phyloP scores from a whole-genome alignment of 1,139 yeast genomes.

The Suhomyces choctaworum region DNA sequence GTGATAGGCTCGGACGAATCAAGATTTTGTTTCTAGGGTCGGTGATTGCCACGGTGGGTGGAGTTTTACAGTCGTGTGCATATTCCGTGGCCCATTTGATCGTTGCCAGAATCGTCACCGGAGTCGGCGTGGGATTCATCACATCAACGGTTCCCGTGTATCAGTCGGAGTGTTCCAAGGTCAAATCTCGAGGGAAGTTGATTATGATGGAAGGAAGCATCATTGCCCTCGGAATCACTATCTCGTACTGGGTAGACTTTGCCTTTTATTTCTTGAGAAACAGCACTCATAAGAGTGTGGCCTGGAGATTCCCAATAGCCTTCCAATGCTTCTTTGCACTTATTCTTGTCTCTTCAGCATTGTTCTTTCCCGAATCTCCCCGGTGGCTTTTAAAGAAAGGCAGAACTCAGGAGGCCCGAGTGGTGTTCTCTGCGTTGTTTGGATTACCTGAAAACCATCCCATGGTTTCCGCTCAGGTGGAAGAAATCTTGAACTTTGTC shows the following conservation, averaged over 20 bases:
- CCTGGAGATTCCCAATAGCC: constrained; percentile 52
- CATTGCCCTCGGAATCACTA: constrained; percentile 24
- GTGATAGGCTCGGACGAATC: constrained; percentile 37
- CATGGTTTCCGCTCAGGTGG: constrained; percentile 29
- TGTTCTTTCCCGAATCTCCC: constrained; percentile 25
- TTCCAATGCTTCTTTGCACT: constrained; percentile 43
- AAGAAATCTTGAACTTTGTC: constrained; percentile 32
- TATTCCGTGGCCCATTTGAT: constrained; percentile 34
- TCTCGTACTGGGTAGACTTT: constrained; percentile 42
- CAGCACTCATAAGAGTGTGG: constrained; percentile 11
- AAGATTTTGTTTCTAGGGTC: constrained; percentile 35
- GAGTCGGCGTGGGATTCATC: constrained; percentile 40
- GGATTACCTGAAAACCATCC: constrained; percentile 31
- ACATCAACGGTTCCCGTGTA: constrained; percentile 43
- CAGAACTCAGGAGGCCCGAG: constrained; percentile 48
- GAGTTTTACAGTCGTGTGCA: constrained; percentile 36
- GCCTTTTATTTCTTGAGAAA: constrained; percentile 38
- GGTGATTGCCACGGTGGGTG: constrained; percentile 37
- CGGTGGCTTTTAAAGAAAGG: constrained; percentile 31
- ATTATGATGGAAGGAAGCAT: constrained; percentile 40
- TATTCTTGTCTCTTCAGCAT: constrained; percentile 16
- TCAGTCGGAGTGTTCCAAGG: constrained; percentile 40
- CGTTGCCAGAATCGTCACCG: constrained; percentile 45
- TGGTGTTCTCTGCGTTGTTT: constrained; percentile 46
- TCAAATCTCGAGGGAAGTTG: constrained; percentile 35